Conservation (phyloP, 495 filamentous ascomycete species). For the Talaromyces liani region DNA sequence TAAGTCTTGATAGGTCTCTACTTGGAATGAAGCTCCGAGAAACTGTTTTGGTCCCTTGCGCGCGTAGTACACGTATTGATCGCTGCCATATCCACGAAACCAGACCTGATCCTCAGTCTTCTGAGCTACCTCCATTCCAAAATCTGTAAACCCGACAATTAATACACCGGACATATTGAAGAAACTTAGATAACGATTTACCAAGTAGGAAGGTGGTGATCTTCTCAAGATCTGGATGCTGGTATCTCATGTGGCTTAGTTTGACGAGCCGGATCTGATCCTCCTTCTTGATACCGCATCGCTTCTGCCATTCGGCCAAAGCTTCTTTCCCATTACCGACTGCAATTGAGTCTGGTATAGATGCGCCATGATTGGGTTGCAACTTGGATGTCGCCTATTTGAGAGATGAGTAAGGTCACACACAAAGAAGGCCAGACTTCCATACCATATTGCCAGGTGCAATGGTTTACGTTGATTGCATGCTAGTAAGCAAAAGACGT, state of each 20-base stretch:
- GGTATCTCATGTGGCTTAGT: slow-evolving; percentile 43
- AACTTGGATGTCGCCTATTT: background rate
- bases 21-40: slow-evolving; percentile 45
- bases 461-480: background rate
- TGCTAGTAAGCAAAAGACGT: background rate
- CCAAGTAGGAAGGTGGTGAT: slow-evolving; percentile 32
- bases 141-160: slow-evolving; percentile 27
- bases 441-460: background rate
- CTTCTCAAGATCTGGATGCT: slow-evolving; percentile 36
- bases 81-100: slow-evolving; percentile 53
- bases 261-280: slow-evolving; percentile 33
- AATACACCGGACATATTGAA: too few relatives aligned
- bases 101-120: slow-evolving; percentile 42
- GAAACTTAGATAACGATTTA: background rate
- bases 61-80: slow-evolving; percentile 49
- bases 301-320: slow-evolving; percentile 26
- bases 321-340: slow-evolving; percentile 24
- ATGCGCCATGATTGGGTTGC: slow-evolving; percentile 26
- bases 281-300: slow-evolving; percentile 23
- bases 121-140: slow-evolving; percentile 45
- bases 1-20: slow-evolving; percentile 51
- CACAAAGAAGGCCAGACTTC: background rate
- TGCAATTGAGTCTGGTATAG: slow-evolving; percentile 28
- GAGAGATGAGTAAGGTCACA: background rate
- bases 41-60: slow-evolving; percentile 43